Evolutionary conservation across 306 rosid genomes (phyloP), one percentile per base, ranked within the genome.

Genomic region (Corylus heterophylla): DNA sequence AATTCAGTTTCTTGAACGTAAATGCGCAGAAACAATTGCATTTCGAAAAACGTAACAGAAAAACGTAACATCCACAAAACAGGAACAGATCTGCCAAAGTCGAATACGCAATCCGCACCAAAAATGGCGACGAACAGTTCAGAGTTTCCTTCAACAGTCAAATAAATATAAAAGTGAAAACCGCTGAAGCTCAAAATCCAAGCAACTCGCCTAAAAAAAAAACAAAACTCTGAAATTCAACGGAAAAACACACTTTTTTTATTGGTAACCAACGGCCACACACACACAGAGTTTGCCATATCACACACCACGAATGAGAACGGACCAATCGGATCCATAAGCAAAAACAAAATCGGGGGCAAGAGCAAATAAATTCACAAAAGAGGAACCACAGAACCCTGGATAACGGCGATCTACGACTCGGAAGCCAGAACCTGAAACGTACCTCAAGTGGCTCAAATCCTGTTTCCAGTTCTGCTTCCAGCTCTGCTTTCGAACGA

Each of bases 31-130:
- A 12, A 67, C 14, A 18, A 39, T 17, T 17, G 10, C 51, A 17
- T 67, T 17, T 67, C 18, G 29, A 67, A 49, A 42, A 39, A 67
- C 31, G 25, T 39, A 8, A 37, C 55, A 58, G 1, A 51, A 64
- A 55, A 79, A 59, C 22, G 35, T 31, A 71, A 83, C 45, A 16
- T n/a, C 64, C 16, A 73, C 27, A 39, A 67, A 78, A 75, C 73
- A 42, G 31, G 49, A 1, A 66, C 82, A 83, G 88, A 86, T 88
- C 89, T 83, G 83, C 58, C 61, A 73, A 48, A 70, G 14, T 79
- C 13, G 3, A 81, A 11, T 22, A 64, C 75, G 61, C 16, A 61
- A 73, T 35, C 49, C 49, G 44, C 5, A 51, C 45, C 69, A 49
- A 68, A 79, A 48, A 71, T 10, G 47, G 54, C 70, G 14, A 12